Evolutionary conservation across 805 yeast species (phyloP).

Genomic region (Diddensiella caesifluorescens): DNA sequence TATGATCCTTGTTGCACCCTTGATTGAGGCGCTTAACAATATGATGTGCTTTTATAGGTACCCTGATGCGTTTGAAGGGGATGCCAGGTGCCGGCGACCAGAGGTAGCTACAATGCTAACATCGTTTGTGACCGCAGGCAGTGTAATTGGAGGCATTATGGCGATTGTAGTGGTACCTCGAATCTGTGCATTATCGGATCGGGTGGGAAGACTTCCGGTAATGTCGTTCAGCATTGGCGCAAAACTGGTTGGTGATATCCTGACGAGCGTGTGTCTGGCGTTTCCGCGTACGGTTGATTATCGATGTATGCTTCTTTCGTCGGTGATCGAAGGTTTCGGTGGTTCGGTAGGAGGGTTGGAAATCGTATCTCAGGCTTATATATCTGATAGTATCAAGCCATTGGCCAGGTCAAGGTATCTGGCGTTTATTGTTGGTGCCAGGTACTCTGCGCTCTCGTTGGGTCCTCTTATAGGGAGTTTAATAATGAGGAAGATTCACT

Average conservation of each 20-base stretch:
- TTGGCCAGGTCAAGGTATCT: slow-evolving; percentile 39
- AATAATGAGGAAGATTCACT: slow-evolving; percentile 12
- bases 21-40: no score
- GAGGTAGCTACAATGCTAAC: slow-evolving; percentile 14
- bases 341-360: slow-evolving; percentile 56
- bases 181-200: slow-evolving; percentile 57
- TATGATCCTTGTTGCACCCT: no score
- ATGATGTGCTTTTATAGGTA: no score
- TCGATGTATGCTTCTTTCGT: slow-evolving; percentile 36
- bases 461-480: slow-evolving; percentile 27
- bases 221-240: slow-evolving; percentile 27
- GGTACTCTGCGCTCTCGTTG: slow-evolving; percentile 24
- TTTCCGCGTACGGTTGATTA: not conserved
- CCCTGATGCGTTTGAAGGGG: no score
- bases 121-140: slow-evolving; percentile 10
- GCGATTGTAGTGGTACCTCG: slow-evolving; percentile 30
- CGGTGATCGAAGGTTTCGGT: slow-evolving; percentile 41
- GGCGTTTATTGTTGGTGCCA: slow-evolving; percentile 12
- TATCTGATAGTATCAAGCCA: slow-evolving; percentile 64
- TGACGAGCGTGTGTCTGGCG: not conserved
- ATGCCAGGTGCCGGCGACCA: slow-evolving; percentile 17
- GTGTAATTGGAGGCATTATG: slow-evolving; percentile 10
- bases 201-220: slow-evolving; percentile 53
- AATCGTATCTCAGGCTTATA: slow-evolving; percentile 57
- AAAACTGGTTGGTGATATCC: slow-evolving; percentile 1